Conservation (phyloP, 176 grass and related monocot species). For the barley (Hordeum vulgare) region MorexV3_pseudomolecules_assembly NC_058521.1:402119108-402119607, state of each 20-base stretch:
- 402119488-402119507: background rate
- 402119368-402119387: slow-evolving; percentile 38
- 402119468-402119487: background rate
- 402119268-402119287: slow-evolving; percentile 79
- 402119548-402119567: background rate
- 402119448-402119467: slow-evolving; percentile 58
- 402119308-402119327: slow-evolving; percentile 43
- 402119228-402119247: slow-evolving; percentile 70
- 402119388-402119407: slow-evolving; percentile 82
- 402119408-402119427: slow-evolving; percentile 80
- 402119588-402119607: background rate
- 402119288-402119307: slow-evolving; percentile 65
- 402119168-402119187: slow-evolving; percentile 71
- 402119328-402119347: slow-evolving; percentile 56
- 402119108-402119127: slow-evolving; percentile 78
- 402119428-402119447: slow-evolving; percentile 95
- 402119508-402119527: background rate
- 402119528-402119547: background rate
- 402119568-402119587: slow-evolving; percentile 16
- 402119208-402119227: slow-evolving; percentile 81
- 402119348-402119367: slow-evolving; percentile 69
- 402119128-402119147: slow-evolving; percentile 96
- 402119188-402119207: slow-evolving; percentile 99
- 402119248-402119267: slow-evolving; percentile 87
- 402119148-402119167: slow-evolving; percentile 78